Conservation (phyloP, 306 rosid species). For the Trifolium repens region DNA sequence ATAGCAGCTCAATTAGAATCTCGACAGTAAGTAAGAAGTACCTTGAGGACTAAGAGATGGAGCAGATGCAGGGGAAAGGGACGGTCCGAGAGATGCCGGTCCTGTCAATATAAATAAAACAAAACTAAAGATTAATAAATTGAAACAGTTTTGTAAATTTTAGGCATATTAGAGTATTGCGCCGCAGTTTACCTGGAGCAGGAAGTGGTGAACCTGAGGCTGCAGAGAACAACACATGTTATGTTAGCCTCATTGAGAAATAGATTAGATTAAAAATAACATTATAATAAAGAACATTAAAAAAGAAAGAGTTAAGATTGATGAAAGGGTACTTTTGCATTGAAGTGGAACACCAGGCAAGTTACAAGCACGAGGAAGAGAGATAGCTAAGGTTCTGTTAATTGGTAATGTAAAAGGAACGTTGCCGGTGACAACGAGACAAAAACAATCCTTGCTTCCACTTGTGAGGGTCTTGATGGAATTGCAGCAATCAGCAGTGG, state of each 20-base stretch:
- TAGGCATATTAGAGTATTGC: not conserved
- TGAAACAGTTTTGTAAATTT: not conserved
- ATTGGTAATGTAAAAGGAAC: slow-evolving; percentile 75
- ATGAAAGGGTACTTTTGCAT: slow-evolving; percentile 60
- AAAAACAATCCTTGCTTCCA: slow-evolving; percentile 67
- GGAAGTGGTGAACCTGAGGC: slow-evolving; percentile 72
- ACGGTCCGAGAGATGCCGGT: slow-evolving; percentile 63
- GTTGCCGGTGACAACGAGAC: slow-evolving; percentile 67
- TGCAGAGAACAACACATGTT: slow-evolving; percentile 29
- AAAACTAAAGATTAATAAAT: not conserved
- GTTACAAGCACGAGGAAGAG: slow-evolving; percentile 96
- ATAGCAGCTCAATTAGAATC: not conserved
- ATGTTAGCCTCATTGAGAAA: slow-evolving; percentile 23
- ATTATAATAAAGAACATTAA: not conserved
- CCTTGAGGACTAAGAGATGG: slow-evolving; percentile 72
- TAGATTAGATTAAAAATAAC: not conserved
- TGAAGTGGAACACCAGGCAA: slow-evolving; percentile 78
- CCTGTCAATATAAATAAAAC: slow-evolving; percentile 52
- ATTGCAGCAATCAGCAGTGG: slow-evolving; percentile 69
- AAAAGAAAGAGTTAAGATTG: not conserved
- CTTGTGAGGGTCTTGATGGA: slow-evolving; percentile 63
- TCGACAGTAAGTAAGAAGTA: slow-evolving; percentile 27
- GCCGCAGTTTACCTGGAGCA: slow-evolving; percentile 73
- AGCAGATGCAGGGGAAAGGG: slow-evolving; percentile 58
- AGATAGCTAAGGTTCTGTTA: slow-evolving; percentile 73